Base-by-base conservation (phyloP, 768 basidiomycete genomes). In the Xanthoconium stramineum region DNA sequence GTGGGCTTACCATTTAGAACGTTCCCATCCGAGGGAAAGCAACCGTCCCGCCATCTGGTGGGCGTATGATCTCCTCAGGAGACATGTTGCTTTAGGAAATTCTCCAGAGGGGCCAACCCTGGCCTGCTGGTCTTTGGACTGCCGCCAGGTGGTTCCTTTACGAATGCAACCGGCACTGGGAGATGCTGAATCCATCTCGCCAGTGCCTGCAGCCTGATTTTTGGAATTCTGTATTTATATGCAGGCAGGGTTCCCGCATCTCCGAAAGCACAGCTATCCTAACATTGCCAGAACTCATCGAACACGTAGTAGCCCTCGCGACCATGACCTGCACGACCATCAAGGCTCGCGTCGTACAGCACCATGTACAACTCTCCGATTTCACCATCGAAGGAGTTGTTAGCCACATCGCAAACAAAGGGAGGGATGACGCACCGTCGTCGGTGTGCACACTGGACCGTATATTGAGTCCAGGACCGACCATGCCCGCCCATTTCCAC, bases 401-500 rank as follows among this genome's bases (percentile, higher is more conserved):
- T 19, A 40, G 20, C 20, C 37, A 30, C 20, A 5, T 19, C 1
- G n/a, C n/a, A 17, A 13, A 39, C 3, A 6, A 35, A n/a, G 8
- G 6, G 15, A 3, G 15, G 2, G 7, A 28, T 7, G 12, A 35
- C 33, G 33, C 33, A 35, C 33, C 33, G 33, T 35, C 33, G 33
- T 12, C 9, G 33, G 6, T 35, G 33, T 35, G 33, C 33, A 35
- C 33, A 6, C 6, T 35, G 9, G 33, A 6, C 33, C 12, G 6
- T 35, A 35, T 53, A 52, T 85, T 82, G 61, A 77, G 73, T 3
- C 86, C 86, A 35, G 75, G 56, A 0, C 84, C 84, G 15, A 86
- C 73, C 66, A 83, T 73, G 15, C 82, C 84, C 0, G 74, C 83
- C 17, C 76, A 74, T 4, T 77, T 78, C 32, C 85, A 74, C 57